phyloP scores from a whole-genome alignment of 805 yeast genomes.

The Ogataea corticis region DNA sequence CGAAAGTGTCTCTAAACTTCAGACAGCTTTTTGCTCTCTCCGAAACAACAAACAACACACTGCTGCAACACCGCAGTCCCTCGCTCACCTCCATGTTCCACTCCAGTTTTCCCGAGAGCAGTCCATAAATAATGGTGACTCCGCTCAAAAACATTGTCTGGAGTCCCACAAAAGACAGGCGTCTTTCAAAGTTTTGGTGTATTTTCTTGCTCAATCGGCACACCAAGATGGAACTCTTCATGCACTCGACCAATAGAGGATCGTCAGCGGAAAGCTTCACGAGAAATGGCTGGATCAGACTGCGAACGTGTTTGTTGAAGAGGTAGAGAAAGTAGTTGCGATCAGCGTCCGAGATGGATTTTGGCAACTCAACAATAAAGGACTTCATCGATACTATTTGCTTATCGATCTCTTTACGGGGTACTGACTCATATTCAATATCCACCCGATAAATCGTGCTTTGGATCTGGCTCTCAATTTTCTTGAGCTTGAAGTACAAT shows the following conservation, averaged over 20 bases:
- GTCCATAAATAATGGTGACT: slow-evolving; percentile 20
- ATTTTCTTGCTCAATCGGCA: slow-evolving; percentile 19
- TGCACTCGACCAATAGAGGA: slow-evolving; percentile 16
- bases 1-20: slow-evolving; percentile 20
- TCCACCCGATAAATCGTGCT: slow-evolving; percentile 22
- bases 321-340: slow-evolving; percentile 16
- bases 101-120: slow-evolving; percentile 14
- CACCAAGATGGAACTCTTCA: slow-evolving; percentile 14
- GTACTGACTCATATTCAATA: slow-evolving; percentile 5
- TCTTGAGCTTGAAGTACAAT: slow-evolving; percentile 12
- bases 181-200: slow-evolving; percentile 12
- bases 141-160: slow-evolving; percentile 22
- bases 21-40: slow-evolving; percentile 18
- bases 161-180: slow-evolving; percentile 19
- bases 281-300: slow-evolving; percentile 18
- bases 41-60: slow-evolving; percentile 17
- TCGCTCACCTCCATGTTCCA: slow-evolving; percentile 18
- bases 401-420: slow-evolving; percentile 6
- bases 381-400: neutral
- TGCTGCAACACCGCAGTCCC: slow-evolving; percentile 17
- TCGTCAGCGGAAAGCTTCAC: slow-evolving; percentile 5
- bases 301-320: slow-evolving; percentile 20
- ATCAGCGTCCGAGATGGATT: slow-evolving; percentile 9
- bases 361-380: slow-evolving; percentile 11
- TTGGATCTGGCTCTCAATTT: slow-evolving; percentile 21